Conservation (phyloP, 176 grass and related monocot genomes). For the Rhipidocladum racemiflorum region DNA sequence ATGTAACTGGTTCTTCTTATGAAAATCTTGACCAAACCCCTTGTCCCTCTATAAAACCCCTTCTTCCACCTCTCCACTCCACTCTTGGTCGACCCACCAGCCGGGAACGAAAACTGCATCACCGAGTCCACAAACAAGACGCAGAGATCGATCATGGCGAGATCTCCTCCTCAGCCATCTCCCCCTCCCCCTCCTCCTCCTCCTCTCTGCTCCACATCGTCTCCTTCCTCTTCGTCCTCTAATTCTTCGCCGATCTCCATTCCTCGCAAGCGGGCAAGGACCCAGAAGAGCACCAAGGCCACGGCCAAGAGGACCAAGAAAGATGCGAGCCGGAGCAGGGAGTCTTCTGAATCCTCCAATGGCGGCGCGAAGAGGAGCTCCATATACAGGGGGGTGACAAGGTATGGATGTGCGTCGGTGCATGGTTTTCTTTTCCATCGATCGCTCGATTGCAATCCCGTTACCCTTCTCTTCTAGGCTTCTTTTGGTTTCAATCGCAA, state of each 20-base stretch:
- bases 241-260: constrained; percentile 20
- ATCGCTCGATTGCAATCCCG: not conserved
- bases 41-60: constrained; percentile 28
- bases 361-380: constrained; percentile 78
- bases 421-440: not conserved
- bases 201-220: constrained; percentile 13
- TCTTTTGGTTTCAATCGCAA: not conserved
- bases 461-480: not conserved
- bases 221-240: constrained; percentile 43
- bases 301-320: constrained; percentile 61
- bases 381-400: constrained; percentile 83
- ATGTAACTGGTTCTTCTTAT: no score
- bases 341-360: not conserved
- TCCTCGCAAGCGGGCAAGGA: not conserved
- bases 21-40: not conserved
- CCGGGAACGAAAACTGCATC: not conserved
- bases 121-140: not conserved
- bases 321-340: constrained; percentile 10
- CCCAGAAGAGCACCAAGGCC: constrained; percentile 17
- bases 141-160: constrained; percentile 47
- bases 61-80: constrained; percentile 12
- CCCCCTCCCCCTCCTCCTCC: constrained; percentile 23
- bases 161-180: constrained; percentile 24
- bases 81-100: not conserved
- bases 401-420: constrained; percentile 37